These are phyloP conservation scores for Quercus berberidifolia DNA, from an alignment of 306 rosid species.

Conservation along the genomic window DNA sequence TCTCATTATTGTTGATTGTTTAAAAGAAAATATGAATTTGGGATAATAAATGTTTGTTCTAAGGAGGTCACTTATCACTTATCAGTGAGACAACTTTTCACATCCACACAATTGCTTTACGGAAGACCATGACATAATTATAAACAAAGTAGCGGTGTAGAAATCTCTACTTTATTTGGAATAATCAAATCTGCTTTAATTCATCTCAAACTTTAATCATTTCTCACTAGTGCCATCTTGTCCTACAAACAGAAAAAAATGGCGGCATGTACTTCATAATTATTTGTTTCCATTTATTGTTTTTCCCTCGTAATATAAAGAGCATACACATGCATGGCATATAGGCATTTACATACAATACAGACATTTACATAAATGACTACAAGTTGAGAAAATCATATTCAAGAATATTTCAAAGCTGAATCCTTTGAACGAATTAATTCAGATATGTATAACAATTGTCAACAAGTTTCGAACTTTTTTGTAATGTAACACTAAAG, in stretches of 20 bases:
- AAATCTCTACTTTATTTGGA: not conserved
- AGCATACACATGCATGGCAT: too few relatives aligned
- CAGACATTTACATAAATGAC: too few relatives aligned
- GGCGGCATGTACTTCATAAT: not conserved
- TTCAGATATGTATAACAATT: too few relatives aligned
- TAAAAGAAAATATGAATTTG: not conserved
- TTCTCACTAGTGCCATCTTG: not conserved
- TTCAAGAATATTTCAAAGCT: too few relatives aligned
- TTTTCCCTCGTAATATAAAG: too few relatives aligned
- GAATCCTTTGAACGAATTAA: too few relatives aligned
- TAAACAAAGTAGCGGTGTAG: not conserved
- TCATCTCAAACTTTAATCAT: constrained; percentile 10
- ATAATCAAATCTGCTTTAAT: not conserved
- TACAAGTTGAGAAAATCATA: too few relatives aligned
- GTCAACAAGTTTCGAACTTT: too few relatives aligned
- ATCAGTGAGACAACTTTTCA: not conserved
- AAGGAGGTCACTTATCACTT: not conserved
- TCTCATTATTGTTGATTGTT: constrained; percentile 6
- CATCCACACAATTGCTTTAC: not conserved
- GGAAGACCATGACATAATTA: not conserved
- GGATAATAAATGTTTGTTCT: not conserved
- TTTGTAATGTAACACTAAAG: too few relatives aligned
- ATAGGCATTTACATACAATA: too few relatives aligned
- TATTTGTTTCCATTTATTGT: too few relatives aligned
- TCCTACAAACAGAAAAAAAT: not conserved